Evolutionary conservation across 768 basidiomycete genomes (phyloP).

Genomic region (Daedalea quercina): DNA sequence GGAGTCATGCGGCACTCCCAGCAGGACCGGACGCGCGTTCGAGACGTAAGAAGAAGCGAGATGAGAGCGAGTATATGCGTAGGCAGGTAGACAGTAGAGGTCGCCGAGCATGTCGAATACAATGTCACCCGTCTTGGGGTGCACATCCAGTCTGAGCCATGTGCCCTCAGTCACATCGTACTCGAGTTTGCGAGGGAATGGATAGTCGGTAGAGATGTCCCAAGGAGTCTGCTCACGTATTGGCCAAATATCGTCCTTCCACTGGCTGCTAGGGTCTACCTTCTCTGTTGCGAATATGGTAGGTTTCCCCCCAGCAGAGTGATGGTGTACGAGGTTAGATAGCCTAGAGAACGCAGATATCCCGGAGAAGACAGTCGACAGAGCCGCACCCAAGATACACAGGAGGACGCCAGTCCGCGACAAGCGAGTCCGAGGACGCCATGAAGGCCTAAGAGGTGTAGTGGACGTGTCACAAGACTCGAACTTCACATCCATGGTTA

Average conservation of each 20-base stretch:
- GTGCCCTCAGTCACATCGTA: conserved; percentile 72
- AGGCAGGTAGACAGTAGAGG: conserved; percentile 59
- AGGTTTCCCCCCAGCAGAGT: not conserved
- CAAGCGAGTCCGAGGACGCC: not conserved
- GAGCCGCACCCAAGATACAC: conserved; percentile 4
- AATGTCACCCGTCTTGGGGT: conserved; percentile 62
- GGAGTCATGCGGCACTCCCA: conserved; percentile 62
- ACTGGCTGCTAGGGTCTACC: conserved; percentile 23
- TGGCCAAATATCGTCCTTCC: conserved; percentile 56
- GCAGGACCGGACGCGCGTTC: conserved; percentile 51
- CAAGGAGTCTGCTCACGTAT: conserved; percentile 49
- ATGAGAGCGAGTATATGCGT: conserved; percentile 27
- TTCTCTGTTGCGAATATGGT: not conserved
- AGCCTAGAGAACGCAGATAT: not conserved
- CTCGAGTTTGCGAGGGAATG: conserved; percentile 56
- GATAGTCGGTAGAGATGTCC: conserved; percentile 75
- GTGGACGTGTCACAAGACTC: too few species aligned
- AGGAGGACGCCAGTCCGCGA: conserved; percentile 4
- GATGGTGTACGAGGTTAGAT: not conserved
- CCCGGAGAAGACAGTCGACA: conserved; percentile 8
- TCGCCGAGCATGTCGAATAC: conserved; percentile 74
- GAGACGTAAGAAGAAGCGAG: conserved; percentile 18
- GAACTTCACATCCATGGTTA: too few species aligned
- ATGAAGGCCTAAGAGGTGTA: not conserved
- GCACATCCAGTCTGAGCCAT: conserved; percentile 70